These are phyloP conservation scores for Nakaseomyces nivariensis DNA, from an alignment of 1,139 yeast species.

Conservation along the genomic window DNA sequence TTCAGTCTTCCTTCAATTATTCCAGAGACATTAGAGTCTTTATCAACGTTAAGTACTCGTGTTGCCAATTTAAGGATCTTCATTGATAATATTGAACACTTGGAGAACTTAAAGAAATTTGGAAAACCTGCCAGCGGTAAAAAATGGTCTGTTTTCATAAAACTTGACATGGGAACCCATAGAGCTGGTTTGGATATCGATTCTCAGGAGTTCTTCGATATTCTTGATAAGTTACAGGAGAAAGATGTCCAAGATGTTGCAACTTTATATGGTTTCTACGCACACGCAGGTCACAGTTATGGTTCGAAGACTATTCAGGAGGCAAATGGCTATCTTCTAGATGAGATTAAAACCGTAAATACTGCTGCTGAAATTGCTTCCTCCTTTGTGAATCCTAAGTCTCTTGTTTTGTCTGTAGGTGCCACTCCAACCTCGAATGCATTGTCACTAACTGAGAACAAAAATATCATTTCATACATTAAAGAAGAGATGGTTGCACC, in stretches of 20 bases:
- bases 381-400: slow-evolving; percentile 20
- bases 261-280: slow-evolving; percentile 58
- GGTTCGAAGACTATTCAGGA: slow-evolving; percentile 37
- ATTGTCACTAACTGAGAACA: slow-evolving; percentile 28
- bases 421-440: slow-evolving; percentile 79
- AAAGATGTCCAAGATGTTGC: slow-evolving; percentile 29
- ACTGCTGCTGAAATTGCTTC: slow-evolving; percentile 31
- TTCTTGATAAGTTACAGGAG: slow-evolving; percentile 29
- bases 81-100: slow-evolving; percentile 52
- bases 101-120: slow-evolving; percentile 38
- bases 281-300: slow-evolving; percentile 76
- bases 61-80: slow-evolving; percentile 44
- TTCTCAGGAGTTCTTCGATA: slow-evolving; percentile 26
- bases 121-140: slow-evolving; percentile 22
- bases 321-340: slow-evolving; percentile 41
- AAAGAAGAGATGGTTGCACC: slow-evolving; percentile 38
- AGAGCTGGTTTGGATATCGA: slow-evolving; percentile 49
- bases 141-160: slow-evolving; percentile 49
- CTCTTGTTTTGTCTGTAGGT: slow-evolving; percentile 42
- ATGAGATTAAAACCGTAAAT: slow-evolving; percentile 49
- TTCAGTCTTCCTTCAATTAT: slow-evolving; percentile 62
- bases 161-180: slow-evolving; percentile 51
- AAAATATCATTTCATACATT: slow-evolving; percentile 29
- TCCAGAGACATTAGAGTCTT: slow-evolving; percentile 40
- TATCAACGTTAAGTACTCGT: slow-evolving; percentile 36